Conservation (phyloP, 2,329 filamentous ascomycete species). For the Fusarium phyllophilum region DNA sequence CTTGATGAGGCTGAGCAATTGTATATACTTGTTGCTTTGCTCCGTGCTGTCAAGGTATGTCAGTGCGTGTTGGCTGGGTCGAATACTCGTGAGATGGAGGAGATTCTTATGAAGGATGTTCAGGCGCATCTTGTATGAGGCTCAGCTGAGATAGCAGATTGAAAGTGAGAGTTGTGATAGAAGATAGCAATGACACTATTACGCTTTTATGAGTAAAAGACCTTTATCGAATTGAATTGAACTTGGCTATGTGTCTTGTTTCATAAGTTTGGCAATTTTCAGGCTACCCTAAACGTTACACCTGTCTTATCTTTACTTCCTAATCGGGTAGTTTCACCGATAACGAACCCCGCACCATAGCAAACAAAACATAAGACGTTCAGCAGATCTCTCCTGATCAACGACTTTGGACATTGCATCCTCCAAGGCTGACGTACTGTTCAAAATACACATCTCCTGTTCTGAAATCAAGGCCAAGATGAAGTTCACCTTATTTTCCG, state of each 20-base stretch:
- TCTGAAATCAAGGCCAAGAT: not conserved
- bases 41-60: not conserved
- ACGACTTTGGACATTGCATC: rapidly evolving
- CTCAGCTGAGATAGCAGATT: rapidly evolving
- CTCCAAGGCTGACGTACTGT: too few relatives aligned
- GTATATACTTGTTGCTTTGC: not conserved
- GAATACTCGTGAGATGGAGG: not conserved
- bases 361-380: rapidly evolving
- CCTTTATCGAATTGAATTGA: rapidly evolving
- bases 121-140: not conserved
- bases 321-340: not conserved
- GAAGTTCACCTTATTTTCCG: not conserved
- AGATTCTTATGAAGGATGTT: not conserved
- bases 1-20: not conserved
- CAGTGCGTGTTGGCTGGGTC: not conserved
- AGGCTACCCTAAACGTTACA: rapidly evolving
- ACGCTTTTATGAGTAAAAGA: rapidly evolving
- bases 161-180: rapidly evolving
- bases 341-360: not conserved
- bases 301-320: not conserved
- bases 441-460: too few relatives aligned
- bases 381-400: not conserved
- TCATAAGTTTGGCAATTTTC: rapidly evolving
- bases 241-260: rapidly evolving
- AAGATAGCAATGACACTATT: not conserved